These are phyloP conservation scores for Hepatocystis sp. DNA, from an alignment of 169 alveolate genomes.

Conservation along the genomic window DNA sequence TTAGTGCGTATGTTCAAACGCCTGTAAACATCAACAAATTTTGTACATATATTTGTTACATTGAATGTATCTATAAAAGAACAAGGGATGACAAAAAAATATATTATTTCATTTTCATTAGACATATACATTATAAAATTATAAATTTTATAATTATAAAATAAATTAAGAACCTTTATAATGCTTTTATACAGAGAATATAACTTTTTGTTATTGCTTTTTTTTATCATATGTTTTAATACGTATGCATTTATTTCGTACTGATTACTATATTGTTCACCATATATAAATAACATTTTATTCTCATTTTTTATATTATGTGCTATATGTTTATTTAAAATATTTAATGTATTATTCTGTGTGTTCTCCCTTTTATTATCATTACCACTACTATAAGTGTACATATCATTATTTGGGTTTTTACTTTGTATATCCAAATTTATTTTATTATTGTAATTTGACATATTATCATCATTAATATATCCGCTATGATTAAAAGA, in stretches of 20 bases:
- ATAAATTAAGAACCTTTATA: constrained; percentile 61
- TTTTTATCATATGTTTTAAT: constrained; percentile 54
- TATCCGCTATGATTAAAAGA: no score
- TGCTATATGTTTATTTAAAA: no score
- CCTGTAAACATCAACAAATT: constrained; percentile 11
- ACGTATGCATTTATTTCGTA: constrained; percentile 24
- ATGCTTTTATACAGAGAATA: constrained; percentile 41
- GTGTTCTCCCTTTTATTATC: no score
- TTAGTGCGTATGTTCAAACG: no score
- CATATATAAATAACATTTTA: constrained; percentile 54
- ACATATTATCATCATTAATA: no score
- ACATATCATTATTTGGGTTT: no score
- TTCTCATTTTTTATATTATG: no score
- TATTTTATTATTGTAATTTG: no score
- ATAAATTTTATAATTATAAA: constrained; percentile 41
- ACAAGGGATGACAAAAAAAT: constrained; percentile 43
- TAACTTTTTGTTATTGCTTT: constrained; percentile 9
- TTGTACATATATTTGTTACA: constrained; percentile 69
- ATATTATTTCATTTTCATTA: constrained; percentile 13
- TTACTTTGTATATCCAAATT: no score
- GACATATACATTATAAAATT: constrained; percentile 47
- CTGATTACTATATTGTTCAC: constrained; percentile 57
- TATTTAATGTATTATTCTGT: no score
- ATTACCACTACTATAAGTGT: no score
- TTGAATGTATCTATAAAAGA: constrained; percentile 15